Evolutionary conservation across 2,329 filamentous ascomycete genomes (phyloP), one percentile per base, ranked within the genome.

Genomic region (Pseudogymnoascus sp.): DNA sequence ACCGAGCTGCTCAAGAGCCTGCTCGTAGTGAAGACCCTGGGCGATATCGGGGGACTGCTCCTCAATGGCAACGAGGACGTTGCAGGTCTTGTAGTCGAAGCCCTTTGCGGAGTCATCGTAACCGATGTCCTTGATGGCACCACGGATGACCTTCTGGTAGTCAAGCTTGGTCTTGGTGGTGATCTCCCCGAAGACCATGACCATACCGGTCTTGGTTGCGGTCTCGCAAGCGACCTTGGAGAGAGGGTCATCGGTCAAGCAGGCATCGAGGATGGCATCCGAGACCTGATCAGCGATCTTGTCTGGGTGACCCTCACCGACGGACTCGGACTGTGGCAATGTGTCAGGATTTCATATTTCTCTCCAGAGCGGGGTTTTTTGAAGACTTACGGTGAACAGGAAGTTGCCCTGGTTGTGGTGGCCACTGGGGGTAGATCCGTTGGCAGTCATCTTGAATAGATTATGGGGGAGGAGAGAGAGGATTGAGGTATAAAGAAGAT

Each of bases 1-100:
- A 80, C 95, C 95, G 70, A 99, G 89, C 82, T 96, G 89, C 87
- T 99, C 95, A 61, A 99, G 89, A 71, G 92, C 92, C 84, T 97
- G 86, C 71, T 99, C 95, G 79, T 96, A 96, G 85, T 98, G 92
- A 65, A 99, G 91, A 85, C 95, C 95, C 83, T 98, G 95, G 73
- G 95, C 95, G 76, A 99, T 99, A 80, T 99, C 95, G 75, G 93
- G 90, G 67, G 93, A 98, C 83, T 99, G 95, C 83, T 99, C 87
- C 88, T 99, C 95, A 79, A 99, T 97, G 81, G 93, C 95, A 74
- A 98, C 93, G 73, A 98, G 88, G 76, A 99, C 86, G 84, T 97
- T 98, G 84, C 90, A 93, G 72, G 95, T 99, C 89, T 98, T 98
- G 92, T 97, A 96, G 84, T 99, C 95, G 81, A 99, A 99, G 69